A percentile compares a stretch with the other conserved stretches of the same genome.
phyloP scores from a whole-genome alignment of 768 basidiomycete species.

The Trametes coccinea region DNA sequence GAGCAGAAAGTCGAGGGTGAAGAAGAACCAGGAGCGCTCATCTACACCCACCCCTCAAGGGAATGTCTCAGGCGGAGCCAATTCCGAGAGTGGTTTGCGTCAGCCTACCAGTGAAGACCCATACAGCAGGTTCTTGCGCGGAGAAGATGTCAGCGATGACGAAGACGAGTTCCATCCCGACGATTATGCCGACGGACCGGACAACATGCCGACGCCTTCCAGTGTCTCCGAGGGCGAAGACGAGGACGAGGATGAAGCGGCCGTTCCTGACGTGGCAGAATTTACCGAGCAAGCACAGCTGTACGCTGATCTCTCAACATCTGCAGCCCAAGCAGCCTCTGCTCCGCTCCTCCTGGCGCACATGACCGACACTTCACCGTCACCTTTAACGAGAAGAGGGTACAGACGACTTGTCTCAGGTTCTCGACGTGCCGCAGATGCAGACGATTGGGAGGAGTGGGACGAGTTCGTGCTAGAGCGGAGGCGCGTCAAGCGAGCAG shows the following conservation, averaged over 20 bases:
- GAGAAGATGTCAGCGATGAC: constrained; percentile 54
- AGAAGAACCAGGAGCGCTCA: neutral
- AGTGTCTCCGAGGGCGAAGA: constrained; percentile 11
- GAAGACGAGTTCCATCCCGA: constrained; percentile 41
- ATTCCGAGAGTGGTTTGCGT: neutral
- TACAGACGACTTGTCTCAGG: constrained; percentile 42
- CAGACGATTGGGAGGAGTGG: constrained; percentile 28
- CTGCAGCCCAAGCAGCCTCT: constrained; percentile 34
- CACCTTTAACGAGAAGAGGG: constrained; percentile 49
- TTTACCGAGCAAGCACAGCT: constrained; percentile 47
- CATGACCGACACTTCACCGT: constrained; percentile 44
- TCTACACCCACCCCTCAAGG: neutral
- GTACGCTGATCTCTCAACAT: constrained; percentile 54
- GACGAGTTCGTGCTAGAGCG: constrained; percentile 34
- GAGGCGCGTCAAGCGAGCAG: constrained; percentile 24
- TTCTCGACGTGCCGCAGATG: constrained; percentile 11
- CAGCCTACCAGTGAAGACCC: constrained; percentile 37
- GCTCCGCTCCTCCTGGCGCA: constrained; percentile 57
- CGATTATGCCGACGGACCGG: neutral
- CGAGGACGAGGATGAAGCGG: constrained; percentile 15
- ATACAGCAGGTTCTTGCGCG: constrained; percentile 61
- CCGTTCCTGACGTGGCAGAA: constrained; percentile 37
- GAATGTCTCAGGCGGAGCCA: neutral
- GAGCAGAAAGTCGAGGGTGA: neutral
- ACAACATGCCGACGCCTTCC: constrained; percentile 1